A percentile compares a stretch with the other conserved stretches of the same genome.
Evolutionary conservation across 352 stramenopile genomes (phyloP).

Genomic region (Phytophthora hybrid): DNA sequence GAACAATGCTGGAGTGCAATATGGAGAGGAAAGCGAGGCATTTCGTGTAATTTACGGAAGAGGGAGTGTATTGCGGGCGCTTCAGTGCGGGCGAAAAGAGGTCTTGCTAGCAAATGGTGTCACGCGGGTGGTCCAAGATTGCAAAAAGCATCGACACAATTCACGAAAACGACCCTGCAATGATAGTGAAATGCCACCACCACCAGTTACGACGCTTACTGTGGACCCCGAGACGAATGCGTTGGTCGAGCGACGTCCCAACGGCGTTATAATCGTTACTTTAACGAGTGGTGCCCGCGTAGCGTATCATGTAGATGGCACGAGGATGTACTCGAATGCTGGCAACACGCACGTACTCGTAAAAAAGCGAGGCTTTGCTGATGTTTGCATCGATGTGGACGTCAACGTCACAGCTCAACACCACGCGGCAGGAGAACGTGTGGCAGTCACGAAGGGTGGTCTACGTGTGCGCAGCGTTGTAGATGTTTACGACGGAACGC

Average conservation of each 20-base stretch:
- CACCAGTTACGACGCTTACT: slow-evolving; percentile 32
- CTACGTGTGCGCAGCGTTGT: slow-evolving; percentile 64
- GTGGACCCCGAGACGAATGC: slow-evolving; percentile 81
- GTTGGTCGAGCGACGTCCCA: slow-evolving; percentile 56
- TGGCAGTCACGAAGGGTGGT: slow-evolving; percentile 78
- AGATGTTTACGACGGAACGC: slow-evolving; percentile 61
- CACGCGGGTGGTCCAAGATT: slow-evolving; percentile 29
- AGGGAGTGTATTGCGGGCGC: slow-evolving; percentile 61
- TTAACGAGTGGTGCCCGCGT: slow-evolving; percentile 64
- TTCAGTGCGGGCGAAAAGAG: slow-evolving; percentile 43
- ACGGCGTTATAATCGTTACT: slow-evolving; percentile 70
- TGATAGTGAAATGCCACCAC: slow-evolving; percentile 10
- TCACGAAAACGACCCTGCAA: slow-evolving; percentile 2
- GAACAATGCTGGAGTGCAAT: not conserved
- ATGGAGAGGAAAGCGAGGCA: slow-evolving; percentile 4
- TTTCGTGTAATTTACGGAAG: slow-evolving; percentile 69
- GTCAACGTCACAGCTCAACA: slow-evolving; percentile 68
- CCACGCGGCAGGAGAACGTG: slow-evolving; percentile 63
- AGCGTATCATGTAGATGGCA: slow-evolving; percentile 75
- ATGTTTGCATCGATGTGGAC: slow-evolving; percentile 77
- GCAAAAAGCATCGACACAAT: slow-evolving; percentile 9
- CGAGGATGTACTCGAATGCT: slow-evolving; percentile 62
- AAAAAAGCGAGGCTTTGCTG: slow-evolving; percentile 56
- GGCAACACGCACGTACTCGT: slow-evolving; percentile 62
- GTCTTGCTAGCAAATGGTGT: slow-evolving; percentile 66